phyloP scores from a whole-genome alignment of 768 basidiomycete genomes.

The Kwoniella bestiolae region DNA sequence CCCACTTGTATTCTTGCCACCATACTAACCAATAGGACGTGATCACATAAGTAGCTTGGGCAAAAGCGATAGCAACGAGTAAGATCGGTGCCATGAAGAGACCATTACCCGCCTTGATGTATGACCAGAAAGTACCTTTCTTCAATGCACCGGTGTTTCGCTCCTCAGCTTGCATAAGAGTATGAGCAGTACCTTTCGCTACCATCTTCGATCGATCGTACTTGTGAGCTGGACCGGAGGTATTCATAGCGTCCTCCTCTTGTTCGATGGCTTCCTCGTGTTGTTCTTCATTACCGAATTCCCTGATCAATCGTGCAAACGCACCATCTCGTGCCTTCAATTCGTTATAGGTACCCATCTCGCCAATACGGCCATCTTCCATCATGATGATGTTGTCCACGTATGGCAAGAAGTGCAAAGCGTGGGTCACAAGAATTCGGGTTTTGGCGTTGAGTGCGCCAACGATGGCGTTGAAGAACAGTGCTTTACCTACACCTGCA shows the following conservation, averaged over 20 bases:
- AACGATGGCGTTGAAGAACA: constrained; percentile 81
- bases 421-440: constrained; percentile 86
- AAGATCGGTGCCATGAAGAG: constrained; percentile 69
- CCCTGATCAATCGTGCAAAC: constrained; percentile 73
- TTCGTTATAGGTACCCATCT: constrained; percentile 76
- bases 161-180: constrained; percentile 82
- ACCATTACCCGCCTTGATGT: constrained; percentile 73
- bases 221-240: constrained; percentile 48
- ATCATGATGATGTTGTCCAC: constrained; percentile 85
- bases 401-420: constrained; percentile 82
- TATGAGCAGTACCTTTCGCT: constrained; percentile 59
- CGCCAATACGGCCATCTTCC: constrained; percentile 74
- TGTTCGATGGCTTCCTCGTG: constrained; percentile 61
- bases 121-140: constrained; percentile 61
- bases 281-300: constrained; percentile 74
- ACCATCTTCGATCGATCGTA: constrained; percentile 57
- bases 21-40: constrained; percentile 71
- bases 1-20: constrained; percentile 72
- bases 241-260: constrained; percentile 57
- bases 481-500: constrained; percentile 84
- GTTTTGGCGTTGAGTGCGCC: constrained; percentile 71
- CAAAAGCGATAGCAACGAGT: constrained; percentile 65
- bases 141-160: constrained; percentile 75
- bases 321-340: constrained; percentile 69
- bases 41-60: constrained; percentile 74